A percentile compares a stretch with the other conserved stretches of the same genome.
These are phyloP conservation scores for Cryphonectria nitschkei DNA, from an alignment of 2,329 filamentous ascomycete species.

Conservation along the genomic window DNA sequence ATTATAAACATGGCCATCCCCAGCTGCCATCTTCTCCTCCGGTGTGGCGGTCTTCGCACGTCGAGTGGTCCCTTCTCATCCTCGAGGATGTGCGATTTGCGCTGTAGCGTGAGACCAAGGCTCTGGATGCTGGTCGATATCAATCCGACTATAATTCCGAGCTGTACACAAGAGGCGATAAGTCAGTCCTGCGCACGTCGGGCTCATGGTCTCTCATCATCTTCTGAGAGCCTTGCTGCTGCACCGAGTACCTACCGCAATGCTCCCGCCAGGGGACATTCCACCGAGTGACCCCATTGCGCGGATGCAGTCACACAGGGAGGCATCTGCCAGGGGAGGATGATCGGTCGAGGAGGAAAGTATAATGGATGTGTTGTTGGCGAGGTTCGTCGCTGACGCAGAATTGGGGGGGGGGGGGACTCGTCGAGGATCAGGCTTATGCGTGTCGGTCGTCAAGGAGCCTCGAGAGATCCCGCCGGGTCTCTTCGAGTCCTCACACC, in stretches of 20 bases:
- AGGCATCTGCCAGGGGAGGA: constrained; percentile 51
- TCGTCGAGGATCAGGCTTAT: constrained; percentile 16
- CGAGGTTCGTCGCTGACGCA: constrained; percentile 29
- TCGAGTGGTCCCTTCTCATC: constrained; percentile 86
- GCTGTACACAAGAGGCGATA: constrained; percentile 49
- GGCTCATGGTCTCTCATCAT: neutral
- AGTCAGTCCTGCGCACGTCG: constrained; percentile 30
- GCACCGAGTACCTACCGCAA: constrained; percentile 62
- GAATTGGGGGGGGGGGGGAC: constrained; percentile 4
- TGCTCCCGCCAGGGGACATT: constrained; percentile 76
- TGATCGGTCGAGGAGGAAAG: constrained; percentile 31
- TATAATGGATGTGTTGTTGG: constrained; percentile 9
- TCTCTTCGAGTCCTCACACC: constrained; percentile 16
- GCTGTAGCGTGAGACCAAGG: constrained; percentile 90
- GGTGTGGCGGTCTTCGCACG: constrained; percentile 82
- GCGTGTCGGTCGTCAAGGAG: constrained; percentile 24
- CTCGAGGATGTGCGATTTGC: constrained; percentile 97
- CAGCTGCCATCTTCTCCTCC: constrained; percentile 90
- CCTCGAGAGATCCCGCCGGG: constrained; percentile 5
- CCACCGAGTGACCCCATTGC: constrained; percentile 74
- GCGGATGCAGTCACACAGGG: constrained; percentile 43
- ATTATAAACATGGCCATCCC: constrained; percentile 98
- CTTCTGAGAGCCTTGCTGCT: constrained; percentile 1
- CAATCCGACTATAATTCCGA: constrained; percentile 91
- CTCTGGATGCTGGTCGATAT: constrained; percentile 94